Base-by-base conservation (phyloP, 805 yeast genomes). In the Candida methanosorbosa region DNA sequence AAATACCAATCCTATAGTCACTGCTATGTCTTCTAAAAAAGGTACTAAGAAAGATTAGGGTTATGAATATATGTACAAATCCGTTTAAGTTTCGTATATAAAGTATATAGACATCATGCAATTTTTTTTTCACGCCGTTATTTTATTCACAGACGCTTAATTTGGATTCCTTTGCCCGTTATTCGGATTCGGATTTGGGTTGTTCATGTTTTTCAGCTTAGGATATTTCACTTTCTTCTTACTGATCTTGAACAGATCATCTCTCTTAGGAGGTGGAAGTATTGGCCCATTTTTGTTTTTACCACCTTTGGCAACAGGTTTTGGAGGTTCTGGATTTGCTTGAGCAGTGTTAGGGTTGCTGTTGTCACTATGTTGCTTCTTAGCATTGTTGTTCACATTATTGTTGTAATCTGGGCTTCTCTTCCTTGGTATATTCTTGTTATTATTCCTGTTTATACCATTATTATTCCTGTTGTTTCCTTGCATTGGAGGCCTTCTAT, bases 1-100 rank as follows among this genome's bases (percentile, higher is more conserved):
- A n/a, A n/a, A n/a, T 11, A n/a, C 35, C 9, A 30, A 17, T 26
- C 32, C 26, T 4, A 36, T 24, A 14, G 38, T 40, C 8, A 13
- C 6, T 24, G n/a, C 14, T 9, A 14, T 24, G 14, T 6, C n/a
- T 24, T n/a, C 21, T 9, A 28, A 28, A 28, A 56, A 56, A 38
- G 57, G 59, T 2, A 48, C 40, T 4, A 56, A 56, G 38, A 49
- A 46, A 23, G 59, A 56, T 32, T 55, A 31, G 39, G 6, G 9
- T 24, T 5, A 24, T 24, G 9, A 24, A 12, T 24, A 12, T 12
- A 5, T 9, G 9, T 12, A 7, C n/a, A 12, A 5, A 12, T 9
- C n/a, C 9, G 5, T 13, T 13, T 6, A 12, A 13, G n/a, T 13
- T 24, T 5, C n/a, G 9, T 24, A 24, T 24, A 9, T 12, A 13